Base-by-base conservation (phyloP, 176 grass and related monocot genomes). In the Carex myosuroides region DNA sequence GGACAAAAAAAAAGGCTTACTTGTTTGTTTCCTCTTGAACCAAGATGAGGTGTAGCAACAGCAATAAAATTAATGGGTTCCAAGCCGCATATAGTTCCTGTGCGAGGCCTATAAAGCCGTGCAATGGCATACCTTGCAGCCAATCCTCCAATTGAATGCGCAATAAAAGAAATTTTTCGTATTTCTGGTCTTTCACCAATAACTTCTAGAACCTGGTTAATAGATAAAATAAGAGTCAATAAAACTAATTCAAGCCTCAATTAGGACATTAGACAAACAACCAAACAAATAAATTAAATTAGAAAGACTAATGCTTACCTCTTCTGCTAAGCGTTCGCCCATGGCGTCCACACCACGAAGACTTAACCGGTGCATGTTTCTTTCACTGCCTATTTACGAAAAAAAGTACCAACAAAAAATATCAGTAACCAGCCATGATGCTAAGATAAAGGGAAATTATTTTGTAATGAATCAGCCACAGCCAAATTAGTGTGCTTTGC, bases 21-120 rank as follows among this genome's bases (percentile, higher is more conserved):
- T 85, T 97, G 90, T 53, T 91, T 97, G 66, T 97, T 92, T 79
- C 94, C 94, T 89, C 90, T 82, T 39, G 92, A 97, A 80, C 94
- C 92, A 85, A 97, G 92, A 89, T 97, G 94, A 83, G 92, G 92
- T 1, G 90, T 94, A 83, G 94, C 94, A 69, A 97, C 92, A 3
- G 90, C 92, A 79, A 94, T 91, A 74, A 97, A 97, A 81, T 97
- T 94, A 39, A 94, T 60, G 30, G 89, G 89, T 91, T 97, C 87
- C 81, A 97, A 88, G 5, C 92, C 82, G 0, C 89, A 91, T 64
- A 97, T 91, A 66, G 85, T 91, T 72, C 85, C 90, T 41, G 32
- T 64, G 70, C 62, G 89, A 79, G 85, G 72, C 68, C 84, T 85
- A 70, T 92, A 97, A 55, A 97, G 90, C 83, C 84, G 94, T 22